Evolutionary conservation across 148 eudicot species (phyloP), one percentile per base, ranked within the genome.

Genomic region (Selenicereus undatus): DNA sequence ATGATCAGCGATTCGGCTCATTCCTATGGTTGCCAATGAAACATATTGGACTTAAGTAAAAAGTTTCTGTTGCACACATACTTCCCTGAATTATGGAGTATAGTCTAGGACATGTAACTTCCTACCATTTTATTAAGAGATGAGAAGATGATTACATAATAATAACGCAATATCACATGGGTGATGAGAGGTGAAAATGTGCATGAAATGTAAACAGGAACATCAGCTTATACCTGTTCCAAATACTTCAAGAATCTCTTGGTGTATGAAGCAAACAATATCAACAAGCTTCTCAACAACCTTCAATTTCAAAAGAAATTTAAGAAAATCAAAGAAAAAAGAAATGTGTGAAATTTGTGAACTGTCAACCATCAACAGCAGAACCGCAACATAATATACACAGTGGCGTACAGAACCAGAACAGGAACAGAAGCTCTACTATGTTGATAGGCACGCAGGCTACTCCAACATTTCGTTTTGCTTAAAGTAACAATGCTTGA

Each of bases 221-320:
- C 5, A 60, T 18, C 1, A 75, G 77, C 65, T 39, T 78, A 76
- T 91, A 95, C 99, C 97, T 81, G 86, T 90, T 86, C 86, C 97
- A 88, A 95, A 93, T 73, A 87, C 90, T 86, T 86, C 91, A 17
- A 84, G 81, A 83, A 95, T 93, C 84, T 90, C 90, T 78, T 90
- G 93, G 85, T 92, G 97, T 80, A 95, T 92, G 87, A 89, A 95
- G 74, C 91, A 89, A 69, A 92, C 97, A 64, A 95, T 78, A 83
- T 95, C 99, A 80, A 92, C 97, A 78, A 95, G 92, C 88, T 93
- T 95, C 91, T 93, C 99, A 82, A 95, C 90, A 62, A 95, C 90
- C 99, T 95, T 83, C 82, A 86, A 81, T 12, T 42, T 27, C 0
- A 30, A 73, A 77, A 36, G 48, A 24, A 35, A 66, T 11, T 32